Base-by-base conservation (phyloP, 768 basidiomycete species). In the Chalciporus pseudorubinellus region DNA sequence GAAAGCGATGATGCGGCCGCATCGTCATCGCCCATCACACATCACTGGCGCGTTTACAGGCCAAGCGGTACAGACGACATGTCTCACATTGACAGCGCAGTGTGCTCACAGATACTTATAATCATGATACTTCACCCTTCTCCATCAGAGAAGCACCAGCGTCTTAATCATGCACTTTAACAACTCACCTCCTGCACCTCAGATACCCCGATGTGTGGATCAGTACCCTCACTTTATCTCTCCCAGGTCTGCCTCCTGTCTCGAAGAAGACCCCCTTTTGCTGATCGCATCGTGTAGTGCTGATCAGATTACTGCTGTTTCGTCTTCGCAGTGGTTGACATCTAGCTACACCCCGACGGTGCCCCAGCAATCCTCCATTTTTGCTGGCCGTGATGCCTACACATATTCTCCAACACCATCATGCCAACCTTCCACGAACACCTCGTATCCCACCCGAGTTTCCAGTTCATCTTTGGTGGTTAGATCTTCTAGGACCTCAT, bases 11-110 rank as follows among this genome's bases (percentile, higher is more conserved):
- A 55, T 44, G 33, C 36, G 9, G 61, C 42, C 41, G 52, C 38
- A 45, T 64, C 56, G 48, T 64, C 62, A 66, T 64, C 42, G 59
- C 61, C 64, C 51, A 54, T 53, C 53, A 44, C 29, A 44, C 29
- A 31, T 31, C 12, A 31, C 12, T 31, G 6, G 12, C 29, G 29
- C 29, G 26, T n/a, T 13, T 43, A n/a, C 42, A 11, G 16, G 18
- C 33, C 51, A 59, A 58, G 61, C 56, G 39, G 55, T 60, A 58
- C 50, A 47, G 19, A 51, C 51, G 44, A 48, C 7, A 24, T 53
- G 56, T 59, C n/a, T n/a, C n/a, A n/a, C 51, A 58, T 22, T 48
- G 51, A 42, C 60, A 39, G 53, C 47, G 36, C 51, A 51, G 41
- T n/a, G 58, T 34, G 61, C 18, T 46, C 42, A 43, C 52, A 6